Conservation (phyloP, 208 protist species). For the Crithidia thermophila region DNA sequence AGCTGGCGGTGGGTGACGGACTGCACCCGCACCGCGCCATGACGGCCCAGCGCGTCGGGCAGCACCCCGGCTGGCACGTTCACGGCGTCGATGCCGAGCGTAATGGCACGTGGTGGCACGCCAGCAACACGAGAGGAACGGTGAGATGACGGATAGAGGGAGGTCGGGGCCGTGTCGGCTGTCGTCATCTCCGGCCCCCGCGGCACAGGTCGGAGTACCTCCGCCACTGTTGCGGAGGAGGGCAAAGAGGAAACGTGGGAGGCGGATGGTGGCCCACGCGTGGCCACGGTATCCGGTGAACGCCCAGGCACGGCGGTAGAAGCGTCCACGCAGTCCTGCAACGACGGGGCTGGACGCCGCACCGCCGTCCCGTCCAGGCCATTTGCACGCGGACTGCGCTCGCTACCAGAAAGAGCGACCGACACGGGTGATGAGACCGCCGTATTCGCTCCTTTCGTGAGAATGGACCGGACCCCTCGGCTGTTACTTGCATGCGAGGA, state of each 20-base stretch:
- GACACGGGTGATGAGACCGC: neutral
- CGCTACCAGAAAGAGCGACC: neutral
- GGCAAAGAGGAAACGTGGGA: too few relatives aligned
- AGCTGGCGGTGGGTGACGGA: conserved; percentile 30
- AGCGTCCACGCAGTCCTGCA: neutral
- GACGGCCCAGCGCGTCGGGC: conserved; percentile 31
- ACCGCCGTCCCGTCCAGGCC: neutral
- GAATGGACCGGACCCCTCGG: conserved; percentile 9
- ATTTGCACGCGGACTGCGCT: neutral
- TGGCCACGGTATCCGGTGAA: too few relatives aligned
- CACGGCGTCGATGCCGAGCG: conserved; percentile 53
- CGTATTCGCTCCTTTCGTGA: conserved; percentile 10
- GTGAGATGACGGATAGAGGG: too few relatives aligned
- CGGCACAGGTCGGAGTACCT: too few relatives aligned
- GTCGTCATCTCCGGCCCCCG: too few relatives aligned
- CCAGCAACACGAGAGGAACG: too few relatives aligned
- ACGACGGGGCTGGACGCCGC: neutral
- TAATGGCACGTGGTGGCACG: conserved; percentile 5
- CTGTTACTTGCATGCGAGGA: neutral
- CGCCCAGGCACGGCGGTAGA: too few relatives aligned
- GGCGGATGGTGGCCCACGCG: too few relatives aligned
- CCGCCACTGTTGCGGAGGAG: too few relatives aligned
- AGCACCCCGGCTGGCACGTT: conserved; percentile 47
- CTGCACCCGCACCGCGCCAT: conserved; percentile 55
- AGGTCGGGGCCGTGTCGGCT: too few relatives aligned